phyloP scores from a whole-genome alignment of 352 stramenopile genomes.

The Aphanomyces invadans region DNA sequence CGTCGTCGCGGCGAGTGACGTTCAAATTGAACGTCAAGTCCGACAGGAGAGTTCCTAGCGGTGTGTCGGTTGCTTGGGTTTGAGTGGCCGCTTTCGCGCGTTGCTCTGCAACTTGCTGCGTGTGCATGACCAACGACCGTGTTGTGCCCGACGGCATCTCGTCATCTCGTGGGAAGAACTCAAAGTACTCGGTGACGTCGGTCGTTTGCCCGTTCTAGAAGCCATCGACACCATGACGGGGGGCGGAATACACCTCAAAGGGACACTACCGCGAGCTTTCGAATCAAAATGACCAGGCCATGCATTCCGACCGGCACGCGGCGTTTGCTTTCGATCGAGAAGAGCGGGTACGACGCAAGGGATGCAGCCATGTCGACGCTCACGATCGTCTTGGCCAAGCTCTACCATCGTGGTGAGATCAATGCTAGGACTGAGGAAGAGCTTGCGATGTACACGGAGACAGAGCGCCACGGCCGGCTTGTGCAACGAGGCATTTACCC shows the following conservation, averaged over 20 bases:
- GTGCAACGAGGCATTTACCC: slow-evolving; percentile 14
- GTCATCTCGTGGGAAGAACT: slow-evolving; percentile 24
- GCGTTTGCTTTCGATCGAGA: slow-evolving; percentile 50
- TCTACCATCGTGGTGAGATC: slow-evolving; percentile 36
- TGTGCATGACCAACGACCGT: background rate
- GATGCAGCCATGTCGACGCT: slow-evolving; percentile 52
- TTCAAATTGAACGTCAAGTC: slow-evolving; percentile 68
- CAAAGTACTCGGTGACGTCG: slow-evolving; percentile 62
- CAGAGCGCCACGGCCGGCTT: background rate
- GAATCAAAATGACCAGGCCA: slow-evolving; percentile 46
- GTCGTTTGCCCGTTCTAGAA: slow-evolving; percentile 57
- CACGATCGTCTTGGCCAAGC: slow-evolving; percentile 40
- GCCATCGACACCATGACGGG: background rate
- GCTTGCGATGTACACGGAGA: background rate
- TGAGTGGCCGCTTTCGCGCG: background rate
- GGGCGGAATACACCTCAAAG: background rate
- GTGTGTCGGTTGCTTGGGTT: background rate
- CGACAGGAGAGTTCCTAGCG: background rate
- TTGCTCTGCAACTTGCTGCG: slow-evolving; percentile 30
- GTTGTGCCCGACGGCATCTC: background rate
- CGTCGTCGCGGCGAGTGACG: slow-evolving; percentile 49
- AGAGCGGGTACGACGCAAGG: slow-evolving; percentile 43
- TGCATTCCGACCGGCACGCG: slow-evolving; percentile 54
- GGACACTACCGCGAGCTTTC: slow-evolving; percentile 50
- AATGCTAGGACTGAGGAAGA: slow-evolving; percentile 37